Conservation (phyloP, 2,329 filamentous ascomycete species). For the Ambrosiella beaveri region DNA sequence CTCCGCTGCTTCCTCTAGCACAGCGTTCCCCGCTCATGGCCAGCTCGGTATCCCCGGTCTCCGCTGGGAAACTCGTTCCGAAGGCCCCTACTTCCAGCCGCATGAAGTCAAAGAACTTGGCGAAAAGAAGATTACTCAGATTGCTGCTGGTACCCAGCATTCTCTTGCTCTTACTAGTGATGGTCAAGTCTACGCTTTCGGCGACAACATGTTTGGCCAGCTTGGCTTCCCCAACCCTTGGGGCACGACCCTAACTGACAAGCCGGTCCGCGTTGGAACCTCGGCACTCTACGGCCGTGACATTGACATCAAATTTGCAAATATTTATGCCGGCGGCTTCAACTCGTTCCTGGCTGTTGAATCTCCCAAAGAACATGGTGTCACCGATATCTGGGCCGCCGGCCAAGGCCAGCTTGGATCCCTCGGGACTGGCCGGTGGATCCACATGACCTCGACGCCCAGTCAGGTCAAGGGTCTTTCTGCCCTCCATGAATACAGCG, state of each 20-base stretch:
- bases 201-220: constrained; percentile 83
- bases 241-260: constrained; percentile 18
- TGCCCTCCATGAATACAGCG: constrained; percentile 74
- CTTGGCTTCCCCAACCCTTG: constrained; percentile 70
- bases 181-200: constrained; percentile 70
- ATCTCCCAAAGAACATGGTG: constrained; percentile 29
- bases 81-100: constrained; percentile 62
- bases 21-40: constrained; percentile 62
- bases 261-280: background rate
- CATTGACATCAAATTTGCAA: background rate
- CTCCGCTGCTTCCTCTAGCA: constrained; percentile 64
- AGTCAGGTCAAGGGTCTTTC: constrained; percentile 71
- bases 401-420: constrained; percentile 72
- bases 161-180: constrained; percentile 60
- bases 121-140: constrained; percentile 51
- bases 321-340: constrained; percentile 64
- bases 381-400: constrained; percentile 69
- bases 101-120: constrained; percentile 60
- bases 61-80: constrained; percentile 59
- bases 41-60: constrained; percentile 78
- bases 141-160: constrained; percentile 77
- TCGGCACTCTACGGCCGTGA: constrained; percentile 9
- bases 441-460: constrained; percentile 62
- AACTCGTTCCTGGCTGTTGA: constrained; percentile 71
- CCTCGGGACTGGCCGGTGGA: constrained; percentile 76